Evolutionary conservation across 2,329 filamentous ascomycete species (phyloP).

Genomic region (Myriosclerotinia curreyana): DNA sequence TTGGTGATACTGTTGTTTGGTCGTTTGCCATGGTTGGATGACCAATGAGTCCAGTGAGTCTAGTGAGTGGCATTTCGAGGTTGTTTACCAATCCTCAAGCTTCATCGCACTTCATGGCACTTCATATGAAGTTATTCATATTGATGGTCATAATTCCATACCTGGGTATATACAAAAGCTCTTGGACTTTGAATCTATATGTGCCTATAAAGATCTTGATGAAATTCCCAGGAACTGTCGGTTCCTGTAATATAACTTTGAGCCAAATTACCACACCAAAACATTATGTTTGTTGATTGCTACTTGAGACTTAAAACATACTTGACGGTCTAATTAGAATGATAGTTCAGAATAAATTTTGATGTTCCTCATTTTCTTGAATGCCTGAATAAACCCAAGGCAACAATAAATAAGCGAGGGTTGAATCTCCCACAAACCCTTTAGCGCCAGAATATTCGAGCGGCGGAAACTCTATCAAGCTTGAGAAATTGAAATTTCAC

Average conservation of each 20-base stretch:
- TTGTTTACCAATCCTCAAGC: not conserved
- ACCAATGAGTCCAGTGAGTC: too few relatives aligned
- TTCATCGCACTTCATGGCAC: not conserved
- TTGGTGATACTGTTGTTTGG: not conserved
- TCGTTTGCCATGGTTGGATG: not conserved
- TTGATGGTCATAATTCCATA: not conserved
- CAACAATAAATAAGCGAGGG: slow-evolving; percentile 21
- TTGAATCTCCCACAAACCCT: slow-evolving; percentile 20
- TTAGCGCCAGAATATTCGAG: slow-evolving; percentile 22
- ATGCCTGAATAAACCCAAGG: not conserved
- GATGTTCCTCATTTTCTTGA: not conserved
- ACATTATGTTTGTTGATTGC: not conserved
- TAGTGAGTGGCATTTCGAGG: not conserved
- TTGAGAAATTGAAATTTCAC: slow-evolving; percentile 19
- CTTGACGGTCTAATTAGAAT: not conserved
- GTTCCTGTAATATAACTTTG: not conserved
- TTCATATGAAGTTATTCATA: too few relatives aligned
- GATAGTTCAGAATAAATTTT: not conserved
- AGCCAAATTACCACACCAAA: not conserved
- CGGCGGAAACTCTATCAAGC: slow-evolving; percentile 7
- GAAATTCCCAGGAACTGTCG: not conserved
- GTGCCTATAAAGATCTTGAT: not conserved
- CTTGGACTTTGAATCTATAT: not conserved
- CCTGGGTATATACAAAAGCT: not conserved
- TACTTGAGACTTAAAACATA: not conserved